phyloP scores from a whole-genome alignment of 2,329 filamentous ascomycete genomes.

The Pestalotiopsis sp. region DNA sequence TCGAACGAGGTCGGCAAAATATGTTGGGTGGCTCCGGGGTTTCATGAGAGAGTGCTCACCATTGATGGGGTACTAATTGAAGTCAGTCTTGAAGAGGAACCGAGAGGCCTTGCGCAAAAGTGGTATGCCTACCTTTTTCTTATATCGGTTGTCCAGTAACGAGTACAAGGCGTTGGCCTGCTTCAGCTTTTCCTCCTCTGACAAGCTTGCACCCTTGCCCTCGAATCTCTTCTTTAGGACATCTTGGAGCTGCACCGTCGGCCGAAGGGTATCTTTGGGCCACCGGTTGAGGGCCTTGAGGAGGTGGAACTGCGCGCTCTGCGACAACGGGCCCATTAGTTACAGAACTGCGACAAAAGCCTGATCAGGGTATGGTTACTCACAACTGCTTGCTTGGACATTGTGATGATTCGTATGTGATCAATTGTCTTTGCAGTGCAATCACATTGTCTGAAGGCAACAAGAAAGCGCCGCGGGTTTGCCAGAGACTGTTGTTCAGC shows the following conservation, averaged over 20 bases:
- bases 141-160: conserved; percentile 62
- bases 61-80: conserved; percentile 46
- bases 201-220: conserved; percentile 23
- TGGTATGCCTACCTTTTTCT: conserved; percentile 45
- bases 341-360: not conserved
- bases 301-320: conserved; percentile 51
- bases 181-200: conserved; percentile 52
- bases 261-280: conserved; percentile 66
- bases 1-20: conserved; percentile 62
- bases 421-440: too few species aligned
- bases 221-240: conserved; percentile 52
- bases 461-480: not conserved
- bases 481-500: not conserved
- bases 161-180: conserved; percentile 64
- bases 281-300: conserved; percentile 57
- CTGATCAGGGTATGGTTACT: not conserved
- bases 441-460: conserved; percentile 1
- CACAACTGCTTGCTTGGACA: conserved; percentile 17
- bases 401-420: not conserved
- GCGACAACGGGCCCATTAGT: conserved; percentile 7
- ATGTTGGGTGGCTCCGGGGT: conserved; percentile 65
- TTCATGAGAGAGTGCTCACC: conserved; percentile 48
- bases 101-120: not conserved
- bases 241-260: conserved; percentile 63
- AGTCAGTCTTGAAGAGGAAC: not conserved